Percentiles rank a stretch among this genome's conserved stretches.
Conservation (phyloP, 139 green algal genomes). For the Marvania coccoides region DNA sequence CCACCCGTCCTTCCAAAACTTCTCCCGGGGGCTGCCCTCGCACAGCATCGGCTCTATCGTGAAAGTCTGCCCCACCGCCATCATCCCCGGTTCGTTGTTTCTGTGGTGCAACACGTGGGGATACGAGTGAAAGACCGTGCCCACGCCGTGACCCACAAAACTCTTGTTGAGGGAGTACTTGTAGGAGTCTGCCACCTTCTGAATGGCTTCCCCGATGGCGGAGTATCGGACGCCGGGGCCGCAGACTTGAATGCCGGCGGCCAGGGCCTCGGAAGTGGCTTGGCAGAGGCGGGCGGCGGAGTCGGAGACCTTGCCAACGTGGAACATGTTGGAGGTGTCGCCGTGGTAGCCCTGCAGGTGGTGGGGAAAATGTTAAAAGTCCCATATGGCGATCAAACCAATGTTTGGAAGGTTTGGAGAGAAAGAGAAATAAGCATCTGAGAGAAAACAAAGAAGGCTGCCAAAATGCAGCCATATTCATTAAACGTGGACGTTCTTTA, state of each 20-base stretch:
- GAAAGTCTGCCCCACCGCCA: constrained; percentile 85
- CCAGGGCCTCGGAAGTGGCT: constrained; percentile 63
- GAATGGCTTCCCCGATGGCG: constrained; percentile 73
- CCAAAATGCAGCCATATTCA: neutral
- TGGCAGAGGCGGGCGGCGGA: constrained; percentile 62
- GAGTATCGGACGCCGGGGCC: constrained; percentile 68
- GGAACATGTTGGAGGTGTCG: constrained; percentile 81
- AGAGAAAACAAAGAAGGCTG: neutral
- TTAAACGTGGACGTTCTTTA: neutral
- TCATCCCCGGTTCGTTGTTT: constrained; percentile 60
- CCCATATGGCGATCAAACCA: too few relatives aligned
- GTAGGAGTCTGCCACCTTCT: constrained; percentile 68
- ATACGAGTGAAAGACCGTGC: constrained; percentile 78
- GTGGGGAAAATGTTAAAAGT: too few relatives aligned
- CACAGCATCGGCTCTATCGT: constrained; percentile 98
- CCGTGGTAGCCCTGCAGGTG: constrained; percentile 81
- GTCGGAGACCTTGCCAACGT: constrained; percentile 55
- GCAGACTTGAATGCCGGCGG: constrained; percentile 71
- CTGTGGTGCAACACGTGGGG: constrained; percentile 77
- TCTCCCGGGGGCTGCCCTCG: constrained; percentile 37
- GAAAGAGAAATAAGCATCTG: too few relatives aligned
- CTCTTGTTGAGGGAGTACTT: constrained; percentile 61
- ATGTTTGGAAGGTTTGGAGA: too few relatives aligned
- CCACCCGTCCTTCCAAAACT: constrained; percentile 91
- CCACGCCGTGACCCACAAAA: constrained; percentile 95